Evolutionary conservation across 208 protist genomes (phyloP).

Genomic region (Acanthamoeba royreba): DNA sequence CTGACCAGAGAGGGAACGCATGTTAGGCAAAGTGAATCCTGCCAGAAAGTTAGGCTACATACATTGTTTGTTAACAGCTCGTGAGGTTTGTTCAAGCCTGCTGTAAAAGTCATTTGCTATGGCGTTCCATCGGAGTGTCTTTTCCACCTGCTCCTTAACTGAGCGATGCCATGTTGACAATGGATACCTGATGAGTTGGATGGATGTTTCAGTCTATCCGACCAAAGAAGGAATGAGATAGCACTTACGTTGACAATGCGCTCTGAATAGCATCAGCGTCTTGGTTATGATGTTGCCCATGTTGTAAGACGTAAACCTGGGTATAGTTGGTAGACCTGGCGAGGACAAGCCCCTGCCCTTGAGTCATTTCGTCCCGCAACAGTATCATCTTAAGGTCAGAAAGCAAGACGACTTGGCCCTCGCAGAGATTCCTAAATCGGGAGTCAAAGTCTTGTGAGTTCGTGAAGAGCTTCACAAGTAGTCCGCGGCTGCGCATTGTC

Average conservation of each 20-base stretch:
- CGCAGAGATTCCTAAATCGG: not conserved
- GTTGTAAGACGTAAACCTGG: not conserved
- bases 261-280: not conserved
- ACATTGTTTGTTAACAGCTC: not conserved
- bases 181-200: not conserved
- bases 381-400: not conserved
- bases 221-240: not conserved
- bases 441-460: not conserved
- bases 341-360: not conserved
- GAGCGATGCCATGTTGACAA: not conserved
- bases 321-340: not conserved
- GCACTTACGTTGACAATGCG: no score
- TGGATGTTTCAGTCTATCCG: not conserved
- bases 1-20: not conserved
- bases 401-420: constrained; percentile 22
- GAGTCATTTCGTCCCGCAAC: not conserved
- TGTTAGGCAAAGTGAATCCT: not conserved
- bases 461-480: constrained; percentile 21
- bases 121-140: not conserved
- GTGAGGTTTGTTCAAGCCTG: not conserved
- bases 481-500: not conserved
- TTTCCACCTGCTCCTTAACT: not conserved
- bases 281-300: not conserved
- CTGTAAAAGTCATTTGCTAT: not conserved
- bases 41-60: not conserved